Evolutionary conservation across 228 moss, liverwort and hornwort species (phyloP), one percentile per base, ranked within the genome.

Genomic region (Sphagnum fallax): DNA sequence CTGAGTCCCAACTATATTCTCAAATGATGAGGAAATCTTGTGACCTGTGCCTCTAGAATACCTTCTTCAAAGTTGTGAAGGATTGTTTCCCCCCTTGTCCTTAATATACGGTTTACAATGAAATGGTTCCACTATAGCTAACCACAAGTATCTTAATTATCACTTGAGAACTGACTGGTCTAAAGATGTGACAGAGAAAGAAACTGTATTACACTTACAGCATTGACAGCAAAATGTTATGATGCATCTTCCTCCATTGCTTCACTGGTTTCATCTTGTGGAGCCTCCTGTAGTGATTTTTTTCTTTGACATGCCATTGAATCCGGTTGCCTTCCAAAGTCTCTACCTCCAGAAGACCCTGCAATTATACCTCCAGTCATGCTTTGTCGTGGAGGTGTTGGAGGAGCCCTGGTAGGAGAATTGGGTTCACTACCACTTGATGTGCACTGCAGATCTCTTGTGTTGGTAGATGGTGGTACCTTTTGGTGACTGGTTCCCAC

Each of bases 401-500:
- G 5, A 4, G 84, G 78, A 63, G 75, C 71, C 72, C 67, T 76
- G 3, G 81, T 74, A 8, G 84, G 81, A 47, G 84, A 85, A 51
- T 64, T 74, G 0, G 72, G 65, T 74, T 67, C 84, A 65, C 74
- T 76, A 49, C 61, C 51, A 69, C 69, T 74, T 12, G 75, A 73
- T 9, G 62, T 64, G 7, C 74, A 72, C 68, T 58, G 49, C 72
- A 71, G 70, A 68, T 73, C 63, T 67, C 77, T 63, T 49, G 63
- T 50, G 4, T 61, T 52, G 7, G 67, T 53, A 16, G 75, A 75
- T 14, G 80, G 71, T 13, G 67, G 68, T 53, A 62, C 61, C 9
- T 61, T 75, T 18, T 65, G 71, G 52, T 77, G 72, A 32, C 32
- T 32, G 12, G 60, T 16, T 57, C 60, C 9, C 65, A 69, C 11